These are phyloP conservation scores for Exophiala sp. DNA, from an alignment of 2,329 filamentous ascomycete species.

Conservation along the genomic window DNA sequence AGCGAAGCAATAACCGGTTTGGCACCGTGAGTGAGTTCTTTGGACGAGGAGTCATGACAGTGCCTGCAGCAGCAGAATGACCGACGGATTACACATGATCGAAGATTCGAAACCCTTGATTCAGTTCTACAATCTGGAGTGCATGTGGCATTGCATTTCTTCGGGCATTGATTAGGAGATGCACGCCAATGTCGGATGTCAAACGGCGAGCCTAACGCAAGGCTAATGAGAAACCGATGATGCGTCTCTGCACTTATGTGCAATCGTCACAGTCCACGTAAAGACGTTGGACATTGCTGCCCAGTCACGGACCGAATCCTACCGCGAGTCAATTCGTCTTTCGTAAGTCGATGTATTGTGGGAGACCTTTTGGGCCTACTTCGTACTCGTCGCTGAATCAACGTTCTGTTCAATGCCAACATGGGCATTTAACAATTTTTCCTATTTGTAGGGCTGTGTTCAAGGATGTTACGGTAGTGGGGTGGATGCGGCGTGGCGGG, in stretches of 20 bases:
- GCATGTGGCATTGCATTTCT: neutral
- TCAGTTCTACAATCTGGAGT: neutral
- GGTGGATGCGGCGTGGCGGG: too few species aligned
- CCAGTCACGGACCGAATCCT: neutral
- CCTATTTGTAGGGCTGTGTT: constrained; percentile 3
- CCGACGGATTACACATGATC: neutral
- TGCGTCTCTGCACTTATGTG: constrained; percentile 4
- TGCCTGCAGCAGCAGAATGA: constrained; percentile 18
- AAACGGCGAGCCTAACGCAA: neutral
- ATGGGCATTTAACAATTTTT: neutral
- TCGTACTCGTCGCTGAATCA: too few species aligned
- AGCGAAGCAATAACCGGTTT: constrained; percentile 68
- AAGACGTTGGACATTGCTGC: neutral
- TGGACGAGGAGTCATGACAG: constrained; percentile 79
- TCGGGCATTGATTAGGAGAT: neutral
- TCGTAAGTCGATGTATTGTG: too few species aligned
- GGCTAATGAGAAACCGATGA: neutral
- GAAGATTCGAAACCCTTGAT: neutral
- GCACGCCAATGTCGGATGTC: neutral
- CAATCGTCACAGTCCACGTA: neutral
- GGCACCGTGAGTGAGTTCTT: constrained; percentile 94
- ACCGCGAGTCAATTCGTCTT: neutral
- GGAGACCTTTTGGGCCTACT: too few species aligned
- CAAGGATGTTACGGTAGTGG: too few species aligned
- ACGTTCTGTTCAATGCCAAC: too few species aligned